Conservation (phyloP, 805 yeast species). For the Spathaspora passalidarum region DNA sequence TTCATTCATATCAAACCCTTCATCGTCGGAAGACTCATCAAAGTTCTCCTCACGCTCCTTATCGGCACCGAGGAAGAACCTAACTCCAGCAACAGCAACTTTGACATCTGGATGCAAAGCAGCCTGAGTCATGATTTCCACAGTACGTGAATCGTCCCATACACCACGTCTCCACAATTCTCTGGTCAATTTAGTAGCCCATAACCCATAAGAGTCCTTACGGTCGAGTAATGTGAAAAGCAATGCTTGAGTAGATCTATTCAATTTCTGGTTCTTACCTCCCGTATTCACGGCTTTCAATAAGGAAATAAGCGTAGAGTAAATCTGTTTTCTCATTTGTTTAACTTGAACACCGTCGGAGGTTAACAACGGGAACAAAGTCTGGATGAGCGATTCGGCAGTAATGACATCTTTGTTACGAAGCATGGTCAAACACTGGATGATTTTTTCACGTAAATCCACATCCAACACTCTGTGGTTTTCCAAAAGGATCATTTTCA, state of each 20-base stretch:
- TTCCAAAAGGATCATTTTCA: constrained; percentile 61
- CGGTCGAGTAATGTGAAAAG: constrained; percentile 83
- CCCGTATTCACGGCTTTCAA: constrained; percentile 83
- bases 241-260: constrained; percentile 87
- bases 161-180: constrained; percentile 97
- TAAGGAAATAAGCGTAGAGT: constrained; percentile 71
- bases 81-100: constrained; percentile 85
- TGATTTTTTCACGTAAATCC: constrained; percentile 87
- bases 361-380: constrained; percentile 80
- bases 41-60: constrained; percentile 84
- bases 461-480: constrained; percentile 81
- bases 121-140: constrained; percentile 97
- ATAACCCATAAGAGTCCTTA: constrained; percentile 74
- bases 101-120: constrained; percentile 84
- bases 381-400: constrained; percentile 78
- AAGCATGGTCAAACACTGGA: constrained; percentile 84
- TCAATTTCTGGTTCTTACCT: constrained; percentile 85
- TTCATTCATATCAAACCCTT: constrained; percentile 66
- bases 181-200: constrained; percentile 95
- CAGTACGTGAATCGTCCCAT: constrained; percentile 96
- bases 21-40: constrained; percentile 71
- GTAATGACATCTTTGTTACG: constrained; percentile 78
- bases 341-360: constrained; percentile 72
- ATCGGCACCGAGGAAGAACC: constrained; percentile 93
- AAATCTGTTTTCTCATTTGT: constrained; percentile 77